Base-by-base conservation (phyloP, 1,139 yeast species). In the Candida sanyaensis region DNA sequence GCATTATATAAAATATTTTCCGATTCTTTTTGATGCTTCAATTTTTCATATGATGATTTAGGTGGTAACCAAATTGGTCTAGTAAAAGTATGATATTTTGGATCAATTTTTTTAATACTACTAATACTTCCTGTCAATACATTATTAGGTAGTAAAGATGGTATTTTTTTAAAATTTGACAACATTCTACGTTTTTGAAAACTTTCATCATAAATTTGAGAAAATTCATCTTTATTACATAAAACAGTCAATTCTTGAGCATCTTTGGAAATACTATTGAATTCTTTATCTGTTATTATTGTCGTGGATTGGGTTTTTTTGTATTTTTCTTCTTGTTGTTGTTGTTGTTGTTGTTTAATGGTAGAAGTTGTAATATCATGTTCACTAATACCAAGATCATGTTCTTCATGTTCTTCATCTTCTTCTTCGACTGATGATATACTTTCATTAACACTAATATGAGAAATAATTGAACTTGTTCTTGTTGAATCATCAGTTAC, bases 61-160 rank as follows among this genome's bases (percentile, higher is more conserved):
- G 91, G 90, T 1, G 93, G 92, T 37, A 86, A 64, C 71, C 84
- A 80, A 0, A 77, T 66, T 12, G 88, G 92, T 43, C 93, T 69
- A 0, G 91, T 84, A 31, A 73, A 69, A 0, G 84, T 64, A 30
- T 75, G 50, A 49, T 69, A 68, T 33, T 69, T 31, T 62, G 48
- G 13, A 65, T 45, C 47, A 10, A 37, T 17, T 12, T 11, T 11
- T 10, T 17, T 17, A 31, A 9, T 13, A 32, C 6, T 36, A 17
- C 6, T 26, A 23, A 5, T 36, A 27, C n/a, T 41, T 9, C 26
- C 27, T 17, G 36, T 17, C 10, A 11, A 4, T 4, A 40, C 12
- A 13, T 7, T 33, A 24, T 23, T 43, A 33, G 44, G 44, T 34
- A 41, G 39, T 27, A 41, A 17, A 13, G 44, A 27, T 33, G 13